phyloP scores from a whole-genome alignment of 176 grass and related monocot species.

The Poa pratensis region DNA sequence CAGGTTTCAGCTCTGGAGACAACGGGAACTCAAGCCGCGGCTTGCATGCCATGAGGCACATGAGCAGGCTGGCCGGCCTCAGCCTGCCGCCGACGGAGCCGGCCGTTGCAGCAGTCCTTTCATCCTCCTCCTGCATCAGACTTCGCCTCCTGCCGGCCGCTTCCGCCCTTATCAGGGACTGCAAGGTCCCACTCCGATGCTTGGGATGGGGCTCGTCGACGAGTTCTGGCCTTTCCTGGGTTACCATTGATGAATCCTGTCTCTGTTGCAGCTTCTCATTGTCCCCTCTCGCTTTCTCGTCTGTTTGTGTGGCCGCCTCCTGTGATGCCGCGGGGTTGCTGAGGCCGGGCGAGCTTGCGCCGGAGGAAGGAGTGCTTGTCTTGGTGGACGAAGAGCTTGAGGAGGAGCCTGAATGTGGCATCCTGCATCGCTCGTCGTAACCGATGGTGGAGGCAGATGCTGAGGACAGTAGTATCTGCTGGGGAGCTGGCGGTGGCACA shows the following conservation, averaged over 20 bases:
- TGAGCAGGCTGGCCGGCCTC: constrained; percentile 71
- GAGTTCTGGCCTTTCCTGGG: constrained; percentile 20
- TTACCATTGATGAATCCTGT: not conserved
- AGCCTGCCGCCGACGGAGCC: constrained; percentile 33
- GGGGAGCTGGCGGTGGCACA: not conserved
- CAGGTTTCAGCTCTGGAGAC: constrained; percentile 50
- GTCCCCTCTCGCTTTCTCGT: constrained; percentile 28
- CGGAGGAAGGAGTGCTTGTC: constrained; percentile 24
- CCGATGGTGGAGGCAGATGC: constrained; percentile 38
- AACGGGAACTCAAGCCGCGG: constrained; percentile 44
- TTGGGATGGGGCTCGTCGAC: not conserved
- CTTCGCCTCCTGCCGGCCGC: constrained; percentile 54
- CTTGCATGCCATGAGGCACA: constrained; percentile 70
- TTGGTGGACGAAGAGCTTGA: constrained; percentile 36
- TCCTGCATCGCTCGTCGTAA: constrained; percentile 25
- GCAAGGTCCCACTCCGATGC: constrained; percentile 53
- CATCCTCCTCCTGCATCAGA: constrained; percentile 45
- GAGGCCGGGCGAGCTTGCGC: constrained; percentile 39
- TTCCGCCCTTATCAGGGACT: constrained; percentile 70
- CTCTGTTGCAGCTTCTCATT: not conserved
- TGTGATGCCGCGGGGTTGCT: constrained; percentile 38
- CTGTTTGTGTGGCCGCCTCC: constrained; percentile 49
- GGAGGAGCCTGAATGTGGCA: constrained; percentile 45
- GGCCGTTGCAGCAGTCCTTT: not conserved
- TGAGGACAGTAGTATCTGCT: not conserved